phyloP scores from a whole-genome alignment of 805 yeast genomes.

The Hemisphaericaspora nanyangensis region DNA sequence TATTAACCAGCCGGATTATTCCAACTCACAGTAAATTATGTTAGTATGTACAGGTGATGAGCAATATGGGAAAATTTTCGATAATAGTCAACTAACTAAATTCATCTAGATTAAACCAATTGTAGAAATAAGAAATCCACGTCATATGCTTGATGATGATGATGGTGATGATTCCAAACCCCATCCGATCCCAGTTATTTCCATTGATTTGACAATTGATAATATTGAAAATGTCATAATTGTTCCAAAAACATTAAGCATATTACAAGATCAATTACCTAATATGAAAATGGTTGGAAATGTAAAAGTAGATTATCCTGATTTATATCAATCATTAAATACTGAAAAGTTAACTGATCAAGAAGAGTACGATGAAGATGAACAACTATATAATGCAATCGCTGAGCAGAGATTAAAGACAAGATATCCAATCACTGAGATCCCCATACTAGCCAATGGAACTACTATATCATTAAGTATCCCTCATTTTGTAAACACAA shows the following conservation, averaged over 20 bases:
- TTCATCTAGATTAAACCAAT: slow-evolving; percentile 44
- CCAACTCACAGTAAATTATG: no score
- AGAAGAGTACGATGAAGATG: slow-evolving; percentile 29
- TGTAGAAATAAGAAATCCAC: slow-evolving; percentile 45
- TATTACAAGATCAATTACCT: slow-evolving; percentile 2
- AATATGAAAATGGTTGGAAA: slow-evolving; percentile 6
- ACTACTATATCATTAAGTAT: slow-evolving; percentile 17
- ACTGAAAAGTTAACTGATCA: slow-evolving; percentile 2
- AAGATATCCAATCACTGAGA: slow-evolving; percentile 17
- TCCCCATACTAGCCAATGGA: slow-evolving; percentile 19
- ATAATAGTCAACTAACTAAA: not conserved
- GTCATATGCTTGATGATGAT: slow-evolving; percentile 49
- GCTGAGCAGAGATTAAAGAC: slow-evolving; percentile 16
- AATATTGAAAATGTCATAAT: slow-evolving; percentile 22
- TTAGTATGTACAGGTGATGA: slow-evolving; percentile 1
- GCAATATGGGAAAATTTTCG: not conserved
- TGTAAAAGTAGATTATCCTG: slow-evolving; percentile 10
- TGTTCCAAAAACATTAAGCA: slow-evolving; percentile 24
- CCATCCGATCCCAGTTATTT: slow-evolving; percentile 24
- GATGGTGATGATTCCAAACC: slow-evolving; percentile 20
- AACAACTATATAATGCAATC: slow-evolving; percentile 43
- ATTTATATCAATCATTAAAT: slow-evolving; percentile 1
- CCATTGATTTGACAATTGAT: slow-evolving; percentile 13
- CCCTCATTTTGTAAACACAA: slow-evolving; percentile 35
- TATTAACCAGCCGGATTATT: no score